A percentile compares a stretch with the other conserved stretches of the same genome.
phyloP scores from a whole-genome alignment of 75 land plant species.

The Selaginella tamariscina region DNA sequence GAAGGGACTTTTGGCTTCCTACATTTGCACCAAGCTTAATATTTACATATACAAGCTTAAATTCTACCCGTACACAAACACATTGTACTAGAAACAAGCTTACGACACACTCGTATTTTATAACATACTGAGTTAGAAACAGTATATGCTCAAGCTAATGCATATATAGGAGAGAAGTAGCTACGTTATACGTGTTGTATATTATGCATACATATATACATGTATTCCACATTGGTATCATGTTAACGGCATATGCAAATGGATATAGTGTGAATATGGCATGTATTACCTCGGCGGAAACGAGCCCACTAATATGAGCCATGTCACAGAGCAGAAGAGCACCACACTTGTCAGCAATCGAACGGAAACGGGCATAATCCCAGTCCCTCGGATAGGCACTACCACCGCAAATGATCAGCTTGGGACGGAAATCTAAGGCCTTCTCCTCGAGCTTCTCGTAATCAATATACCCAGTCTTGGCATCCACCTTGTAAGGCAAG shows the following conservation, averaged over 20 bases:
- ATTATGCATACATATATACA: too few relatives aligned
- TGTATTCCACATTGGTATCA: too few relatives aligned
- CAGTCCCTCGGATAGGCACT: conserved; percentile 93
- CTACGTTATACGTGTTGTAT: too few relatives aligned
- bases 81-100: neutral
- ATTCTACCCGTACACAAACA: neutral
- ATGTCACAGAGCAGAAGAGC: conserved; percentile 93
- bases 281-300: conserved; percentile 79
- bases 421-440: conserved; percentile 73
- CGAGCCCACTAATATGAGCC: conserved; percentile 93
- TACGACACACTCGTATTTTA: neutral
- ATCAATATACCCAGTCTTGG: conserved; percentile 77
- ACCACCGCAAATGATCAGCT: conserved; percentile 86
- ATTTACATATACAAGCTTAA: neutral
- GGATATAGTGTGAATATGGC: too few relatives aligned
- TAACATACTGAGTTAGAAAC: too few relatives aligned
- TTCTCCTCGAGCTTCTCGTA: conserved; percentile 75
- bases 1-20: conserved; percentile 80
- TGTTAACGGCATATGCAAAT: too few relatives aligned
- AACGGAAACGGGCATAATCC: conserved; percentile 67
- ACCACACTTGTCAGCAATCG: conserved; percentile 85
- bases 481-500: conserved; percentile 77
- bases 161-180: too few relatives aligned
- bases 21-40: too few relatives aligned
- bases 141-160: too few relatives aligned